Conservation (phyloP, 129 eudicot genomes). For the Chrysanthemum lavandulifolium region DNA sequence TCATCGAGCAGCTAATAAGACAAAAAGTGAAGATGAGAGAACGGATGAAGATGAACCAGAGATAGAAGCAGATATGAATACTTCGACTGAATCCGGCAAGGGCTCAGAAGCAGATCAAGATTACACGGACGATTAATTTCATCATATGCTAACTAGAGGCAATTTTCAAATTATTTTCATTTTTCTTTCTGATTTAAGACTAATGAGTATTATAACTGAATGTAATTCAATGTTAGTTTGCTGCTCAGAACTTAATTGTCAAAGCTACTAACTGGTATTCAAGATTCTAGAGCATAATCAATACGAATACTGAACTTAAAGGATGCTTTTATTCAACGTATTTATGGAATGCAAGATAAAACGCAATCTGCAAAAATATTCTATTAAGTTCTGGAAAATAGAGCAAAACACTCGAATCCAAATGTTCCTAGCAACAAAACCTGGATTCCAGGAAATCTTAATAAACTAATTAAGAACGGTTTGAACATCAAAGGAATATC, state of each 20-base stretch:
- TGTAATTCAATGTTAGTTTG: constrained; percentile 4
- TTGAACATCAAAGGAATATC: constrained; percentile 24
- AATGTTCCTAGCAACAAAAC: not conserved
- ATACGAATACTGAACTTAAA: not conserved
- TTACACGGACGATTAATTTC: constrained; percentile 23
- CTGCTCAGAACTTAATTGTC: too few species aligned
- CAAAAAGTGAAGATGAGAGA: not conserved
- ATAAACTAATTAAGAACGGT: constrained; percentile 11
- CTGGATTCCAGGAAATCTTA: constrained; percentile 13
- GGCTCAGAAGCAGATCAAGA: constrained; percentile 27
- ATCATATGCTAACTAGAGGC: not conserved
- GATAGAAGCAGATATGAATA: not conserved
- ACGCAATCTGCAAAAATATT: constrained; percentile 6
- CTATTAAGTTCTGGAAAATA: constrained; percentile 16
- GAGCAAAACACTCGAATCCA: constrained; percentile 10
- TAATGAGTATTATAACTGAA: constrained; percentile 12
- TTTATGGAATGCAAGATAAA: constrained; percentile 25
- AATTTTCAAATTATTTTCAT: not conserved
- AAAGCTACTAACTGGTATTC: not conserved
- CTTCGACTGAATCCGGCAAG: constrained; percentile 11
- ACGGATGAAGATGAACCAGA: constrained; percentile 11
- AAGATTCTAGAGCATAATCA: constrained; percentile 11
- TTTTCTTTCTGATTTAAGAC: not conserved
- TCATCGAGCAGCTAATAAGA: not conserved
- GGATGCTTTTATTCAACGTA: constrained; percentile 23